These are phyloP conservation scores for Ogataea siamensis DNA, from an alignment of 805 yeast genomes.

Conservation along the genomic window DNA sequence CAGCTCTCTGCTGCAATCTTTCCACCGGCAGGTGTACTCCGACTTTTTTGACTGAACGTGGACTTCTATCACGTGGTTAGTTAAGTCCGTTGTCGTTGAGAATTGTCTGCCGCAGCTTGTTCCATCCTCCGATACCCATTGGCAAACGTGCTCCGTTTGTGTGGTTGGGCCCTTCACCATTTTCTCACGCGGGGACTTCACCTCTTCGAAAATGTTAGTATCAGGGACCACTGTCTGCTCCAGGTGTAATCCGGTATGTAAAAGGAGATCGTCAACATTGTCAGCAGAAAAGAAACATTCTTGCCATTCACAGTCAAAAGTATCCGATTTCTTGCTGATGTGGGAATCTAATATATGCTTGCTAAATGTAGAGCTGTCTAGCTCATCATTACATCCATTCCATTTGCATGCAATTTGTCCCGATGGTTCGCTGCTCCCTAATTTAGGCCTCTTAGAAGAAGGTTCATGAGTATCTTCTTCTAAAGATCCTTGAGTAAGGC, in stretches of 20 bases:
- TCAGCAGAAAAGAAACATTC: constrained; percentile 60
- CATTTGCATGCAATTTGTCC: constrained; percentile 52
- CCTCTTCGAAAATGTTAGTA: no score
- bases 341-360: constrained; percentile 53
- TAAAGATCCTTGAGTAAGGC: background rate
- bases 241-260: constrained; percentile 44
- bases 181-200: no score
- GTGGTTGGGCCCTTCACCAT: no score
- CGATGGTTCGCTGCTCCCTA: constrained; percentile 35
- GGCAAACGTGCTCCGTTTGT: constrained; percentile 26
- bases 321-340: constrained; percentile 26
- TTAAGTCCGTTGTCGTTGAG: constrained; percentile 55
- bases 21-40: constrained; percentile 73
- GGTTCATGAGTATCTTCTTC: background rate
- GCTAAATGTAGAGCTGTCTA: constrained; percentile 41
- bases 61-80: constrained; percentile 61
- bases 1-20: constrained; percentile 63
- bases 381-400: constrained; percentile 54
- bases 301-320: constrained; percentile 69
- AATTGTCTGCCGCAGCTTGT: constrained; percentile 51
- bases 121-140: constrained; percentile 36
- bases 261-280: constrained; percentile 52
- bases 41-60: constrained; percentile 79
- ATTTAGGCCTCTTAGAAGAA: constrained; percentile 24
- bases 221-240: constrained; percentile 1